Percentiles rank a stretch among this genome's conserved stretches.
phyloP scores from a whole-genome alignment of 805 yeast species.

The Starmerella bombicola region DNA sequence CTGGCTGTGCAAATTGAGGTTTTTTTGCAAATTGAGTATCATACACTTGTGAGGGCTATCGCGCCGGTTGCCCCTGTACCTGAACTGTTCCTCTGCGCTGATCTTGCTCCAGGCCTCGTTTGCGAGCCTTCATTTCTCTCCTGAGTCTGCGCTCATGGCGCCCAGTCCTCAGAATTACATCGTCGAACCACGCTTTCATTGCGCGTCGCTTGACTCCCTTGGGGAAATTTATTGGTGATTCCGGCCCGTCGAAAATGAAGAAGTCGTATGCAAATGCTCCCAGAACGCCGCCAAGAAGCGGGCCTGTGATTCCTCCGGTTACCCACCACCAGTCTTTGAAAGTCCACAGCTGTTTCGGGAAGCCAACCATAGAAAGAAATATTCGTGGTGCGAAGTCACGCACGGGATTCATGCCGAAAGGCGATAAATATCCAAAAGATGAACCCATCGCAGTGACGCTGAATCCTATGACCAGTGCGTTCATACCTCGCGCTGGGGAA shows the following conservation, averaged over 20 bases:
- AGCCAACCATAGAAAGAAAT: constrained; percentile 39
- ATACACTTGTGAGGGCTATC: neutral
- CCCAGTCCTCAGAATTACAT: no score
- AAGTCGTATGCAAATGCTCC: constrained; percentile 44
- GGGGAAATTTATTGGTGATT: constrained; percentile 37
- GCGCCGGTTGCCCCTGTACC: constrained; percentile 8
- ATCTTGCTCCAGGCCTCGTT: neutral
- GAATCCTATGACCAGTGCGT: constrained; percentile 38
- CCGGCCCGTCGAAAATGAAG: constrained; percentile 40
- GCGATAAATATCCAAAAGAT: constrained; percentile 42
- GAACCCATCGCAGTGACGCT: constrained; percentile 37
- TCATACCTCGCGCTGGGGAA: constrained; percentile 33
- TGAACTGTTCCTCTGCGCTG: constrained; percentile 1
- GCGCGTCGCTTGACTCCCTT: neutral
- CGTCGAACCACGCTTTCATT: constrained; percentile 2
- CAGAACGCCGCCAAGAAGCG: constrained; percentile 36
- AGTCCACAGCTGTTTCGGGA: constrained; percentile 33
- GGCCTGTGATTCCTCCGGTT: constrained; percentile 34
- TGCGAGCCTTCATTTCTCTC: neutral
- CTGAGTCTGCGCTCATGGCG: no score
- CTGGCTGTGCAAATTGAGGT: no score
- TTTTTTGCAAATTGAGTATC: no score
- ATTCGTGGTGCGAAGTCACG: constrained; percentile 46
- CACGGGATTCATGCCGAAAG: constrained; percentile 43
- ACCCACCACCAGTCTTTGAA: constrained; percentile 11